phyloP scores from a whole-genome alignment of 768 basidiomycete species.

The Pholiota molesta region DNA sequence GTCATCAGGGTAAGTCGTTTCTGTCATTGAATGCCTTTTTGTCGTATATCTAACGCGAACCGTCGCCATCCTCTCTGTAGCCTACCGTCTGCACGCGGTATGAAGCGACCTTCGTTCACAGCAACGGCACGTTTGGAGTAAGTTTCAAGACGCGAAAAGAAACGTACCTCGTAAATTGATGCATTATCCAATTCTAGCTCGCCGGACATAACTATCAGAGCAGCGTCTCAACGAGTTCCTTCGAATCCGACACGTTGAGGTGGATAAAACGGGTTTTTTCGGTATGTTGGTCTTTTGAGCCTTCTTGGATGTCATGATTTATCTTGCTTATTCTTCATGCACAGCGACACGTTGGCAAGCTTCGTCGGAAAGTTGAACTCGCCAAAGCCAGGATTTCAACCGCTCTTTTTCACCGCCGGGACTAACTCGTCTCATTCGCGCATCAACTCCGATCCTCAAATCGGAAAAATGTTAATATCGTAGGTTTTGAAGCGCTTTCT shows the following conservation, averaged over 20 bases:
- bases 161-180: background rate
- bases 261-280: background rate
- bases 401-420: background rate
- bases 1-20: background rate
- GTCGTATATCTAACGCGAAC: background rate
- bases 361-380: background rate
- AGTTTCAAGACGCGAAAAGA: background rate
- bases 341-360: background rate
- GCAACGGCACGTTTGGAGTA: background rate
- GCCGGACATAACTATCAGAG: background rate
- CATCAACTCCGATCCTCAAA: too few relatives aligned
- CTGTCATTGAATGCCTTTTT: background rate
- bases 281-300: background rate
- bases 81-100: constrained; percentile 5
- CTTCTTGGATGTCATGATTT: background rate
- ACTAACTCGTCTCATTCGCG: background rate
- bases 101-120: constrained; percentile 1
- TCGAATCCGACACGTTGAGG: background rate
- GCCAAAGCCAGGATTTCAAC: background rate
- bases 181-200: background rate
- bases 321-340: background rate
- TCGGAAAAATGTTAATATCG: background rate
- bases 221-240: background rate
- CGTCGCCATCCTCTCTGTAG: background rate
- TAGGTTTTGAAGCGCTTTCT: background rate